These are phyloP conservation scores for Pulveroboletus sp. DNA, from an alignment of 768 basidiomycete genomes.

Conservation along the genomic window DNA sequence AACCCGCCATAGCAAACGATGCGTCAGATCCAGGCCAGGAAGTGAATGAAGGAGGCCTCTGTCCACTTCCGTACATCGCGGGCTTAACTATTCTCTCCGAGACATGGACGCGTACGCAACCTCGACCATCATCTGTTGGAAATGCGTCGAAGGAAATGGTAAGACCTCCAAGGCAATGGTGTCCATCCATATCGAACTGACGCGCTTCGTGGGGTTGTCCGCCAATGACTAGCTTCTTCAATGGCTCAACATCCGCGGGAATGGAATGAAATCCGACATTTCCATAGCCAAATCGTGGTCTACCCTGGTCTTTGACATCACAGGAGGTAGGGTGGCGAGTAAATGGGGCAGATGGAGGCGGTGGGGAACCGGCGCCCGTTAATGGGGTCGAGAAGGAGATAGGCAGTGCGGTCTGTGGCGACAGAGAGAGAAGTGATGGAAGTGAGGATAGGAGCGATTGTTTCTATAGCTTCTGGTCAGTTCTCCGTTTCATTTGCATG, in stretches of 20 bases:
- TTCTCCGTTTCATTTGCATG: neutral
- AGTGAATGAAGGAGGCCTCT: constrained; percentile 18
- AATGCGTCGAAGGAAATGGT: constrained; percentile 72
- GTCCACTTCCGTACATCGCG: constrained; percentile 13
- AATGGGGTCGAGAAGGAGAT: constrained; percentile 55
- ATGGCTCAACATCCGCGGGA: constrained; percentile 33
- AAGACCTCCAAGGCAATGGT: constrained; percentile 49
- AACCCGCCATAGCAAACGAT: constrained; percentile 19
- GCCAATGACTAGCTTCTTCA: constrained; percentile 30
- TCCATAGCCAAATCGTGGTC: constrained; percentile 38
- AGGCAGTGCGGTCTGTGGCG: constrained; percentile 51
- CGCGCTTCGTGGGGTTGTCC: constrained; percentile 42
- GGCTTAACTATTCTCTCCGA: constrained; percentile 35
- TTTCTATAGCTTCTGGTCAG: constrained; percentile 28
- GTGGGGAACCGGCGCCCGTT: constrained; percentile 33
- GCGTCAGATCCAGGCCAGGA: constrained; percentile 25
- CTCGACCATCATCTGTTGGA: constrained; percentile 62
- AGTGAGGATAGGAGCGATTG: constrained; percentile 77
- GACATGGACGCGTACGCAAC: constrained; percentile 70
- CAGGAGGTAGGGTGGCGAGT: constrained; percentile 40
- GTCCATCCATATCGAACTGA: constrained; percentile 48
- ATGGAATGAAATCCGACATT: constrained; percentile 48
- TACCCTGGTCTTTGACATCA: constrained; percentile 53
- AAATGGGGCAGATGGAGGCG: constrained; percentile 41
- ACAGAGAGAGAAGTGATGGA: constrained; percentile 67